Percentiles rank a stretch among this genome's conserved stretches.
Evolutionary conservation across 768 basidiomycete species (phyloP).

Genomic region (Psilocybe tampanensis): DNA sequence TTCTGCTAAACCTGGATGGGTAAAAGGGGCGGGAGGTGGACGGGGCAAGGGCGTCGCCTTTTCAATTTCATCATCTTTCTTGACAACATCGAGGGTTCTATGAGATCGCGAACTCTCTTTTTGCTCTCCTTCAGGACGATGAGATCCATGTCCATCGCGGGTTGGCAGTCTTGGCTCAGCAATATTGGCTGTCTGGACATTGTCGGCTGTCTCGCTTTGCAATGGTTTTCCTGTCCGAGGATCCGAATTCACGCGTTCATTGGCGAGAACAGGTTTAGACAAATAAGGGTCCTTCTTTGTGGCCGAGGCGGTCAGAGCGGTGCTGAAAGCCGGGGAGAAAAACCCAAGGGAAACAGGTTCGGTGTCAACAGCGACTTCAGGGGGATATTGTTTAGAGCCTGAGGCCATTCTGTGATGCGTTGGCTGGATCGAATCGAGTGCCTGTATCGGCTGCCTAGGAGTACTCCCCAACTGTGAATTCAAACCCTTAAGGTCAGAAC

Average conservation of each 20-base stretch:
- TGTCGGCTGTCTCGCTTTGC: background rate
- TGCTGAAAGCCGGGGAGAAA: slow-evolving; percentile 13
- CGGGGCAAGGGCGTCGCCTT: background rate
- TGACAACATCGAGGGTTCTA: background rate
- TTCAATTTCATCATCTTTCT: background rate
- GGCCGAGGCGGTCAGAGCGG: slow-evolving; percentile 6
- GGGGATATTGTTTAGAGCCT: background rate
- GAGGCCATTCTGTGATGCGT: background rate
- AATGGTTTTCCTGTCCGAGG: background rate
- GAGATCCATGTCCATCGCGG: background rate
- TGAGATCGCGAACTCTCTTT: background rate
- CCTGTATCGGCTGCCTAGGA: background rate
- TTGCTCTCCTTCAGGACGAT: background rate
- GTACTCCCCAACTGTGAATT: background rate
- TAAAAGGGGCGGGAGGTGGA: slow-evolving; percentile 23
- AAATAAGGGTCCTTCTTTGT: background rate
- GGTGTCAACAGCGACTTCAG: background rate
- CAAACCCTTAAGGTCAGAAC: background rate
- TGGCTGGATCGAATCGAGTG: background rate
- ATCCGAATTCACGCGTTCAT: background rate
- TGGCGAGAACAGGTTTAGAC: background rate
- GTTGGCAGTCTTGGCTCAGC: background rate
- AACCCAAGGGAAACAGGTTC: slow-evolving; percentile 19
- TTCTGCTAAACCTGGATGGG: slow-evolving; percentile 36
- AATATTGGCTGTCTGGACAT: background rate